Conservation (phyloP, 192 early-diverging fungal species). For the Rhizophagus sp. region DNA sequence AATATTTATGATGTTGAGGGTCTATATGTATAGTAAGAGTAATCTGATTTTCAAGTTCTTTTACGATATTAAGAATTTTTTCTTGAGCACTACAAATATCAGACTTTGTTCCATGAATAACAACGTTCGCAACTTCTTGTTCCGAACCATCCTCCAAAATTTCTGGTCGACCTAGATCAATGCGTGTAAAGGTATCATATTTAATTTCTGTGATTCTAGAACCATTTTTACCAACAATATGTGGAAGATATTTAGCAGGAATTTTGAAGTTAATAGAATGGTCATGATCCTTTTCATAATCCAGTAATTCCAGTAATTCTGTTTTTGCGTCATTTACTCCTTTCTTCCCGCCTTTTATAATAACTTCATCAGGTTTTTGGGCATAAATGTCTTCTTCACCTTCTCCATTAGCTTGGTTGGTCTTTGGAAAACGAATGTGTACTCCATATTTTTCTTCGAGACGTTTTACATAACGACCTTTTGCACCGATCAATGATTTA, state of each 20-base stretch:
- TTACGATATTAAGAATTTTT: slow-evolving; percentile 57
- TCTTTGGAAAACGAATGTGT: slow-evolving; percentile 68
- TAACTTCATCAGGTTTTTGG: slow-evolving; percentile 66
- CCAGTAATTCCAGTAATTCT: slow-evolving; percentile 81
- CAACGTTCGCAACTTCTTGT: slow-evolving; percentile 46
- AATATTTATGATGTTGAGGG: slow-evolving; percentile 58
- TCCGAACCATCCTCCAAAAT: slow-evolving; percentile 40
- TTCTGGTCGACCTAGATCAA: slow-evolving; percentile 63
- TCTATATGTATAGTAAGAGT: slow-evolving; percentile 53
- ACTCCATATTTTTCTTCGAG: slow-evolving; percentile 79
- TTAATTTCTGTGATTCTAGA: slow-evolving; percentile 74
- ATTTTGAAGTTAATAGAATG: slow-evolving; percentile 66
- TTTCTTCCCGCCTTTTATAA: slow-evolving; percentile 81
- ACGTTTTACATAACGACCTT: slow-evolving; percentile 69
- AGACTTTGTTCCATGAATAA: slow-evolving; percentile 55
- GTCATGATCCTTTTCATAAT: slow-evolving; percentile 79
- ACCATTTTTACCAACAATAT: slow-evolving; percentile 79
- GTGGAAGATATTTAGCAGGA: slow-evolving; percentile 64
- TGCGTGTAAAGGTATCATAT: slow-evolving; percentile 67
- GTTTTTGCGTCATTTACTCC: slow-evolving; percentile 77
- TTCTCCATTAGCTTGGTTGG: slow-evolving; percentile 37
- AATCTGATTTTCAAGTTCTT: slow-evolving; percentile 59
- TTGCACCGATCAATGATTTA: slow-evolving; percentile 68
- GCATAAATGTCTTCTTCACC: slow-evolving; percentile 54
- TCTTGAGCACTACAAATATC: slow-evolving; percentile 58